Conservation (phyloP, 345 rosid species). For the Arabis alpina region DNA sequence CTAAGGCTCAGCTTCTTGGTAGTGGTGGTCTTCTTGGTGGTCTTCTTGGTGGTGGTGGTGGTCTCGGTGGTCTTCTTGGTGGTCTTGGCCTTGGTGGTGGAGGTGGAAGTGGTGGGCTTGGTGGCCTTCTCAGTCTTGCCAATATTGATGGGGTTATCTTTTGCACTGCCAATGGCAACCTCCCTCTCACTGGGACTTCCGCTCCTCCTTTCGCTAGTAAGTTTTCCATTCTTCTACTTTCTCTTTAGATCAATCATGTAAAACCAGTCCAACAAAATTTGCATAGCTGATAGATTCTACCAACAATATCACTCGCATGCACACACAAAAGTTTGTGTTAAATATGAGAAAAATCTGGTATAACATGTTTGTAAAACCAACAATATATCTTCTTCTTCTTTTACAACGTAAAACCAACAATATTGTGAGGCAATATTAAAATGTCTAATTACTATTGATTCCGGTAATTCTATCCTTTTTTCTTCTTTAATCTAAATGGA, state of each 20-base stretch:
- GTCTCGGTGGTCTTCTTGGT: constrained; percentile 55
- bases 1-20: constrained; percentile 50
- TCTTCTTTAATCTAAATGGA: no score
- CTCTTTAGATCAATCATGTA: neutral
- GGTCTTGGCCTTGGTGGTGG: constrained; percentile 45
- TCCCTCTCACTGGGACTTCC: constrained; percentile 39
- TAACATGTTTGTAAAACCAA: no score
- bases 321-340: no score
- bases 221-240: constrained; percentile 17
- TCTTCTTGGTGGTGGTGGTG: constrained; percentile 7
- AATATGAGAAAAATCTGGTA: no score
- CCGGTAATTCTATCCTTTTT: no score
- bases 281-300: no score
- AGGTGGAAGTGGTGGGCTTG: constrained; percentile 40
- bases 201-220: constrained; percentile 47
- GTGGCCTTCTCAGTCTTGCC: constrained; percentile 47
- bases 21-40: constrained; percentile 35
- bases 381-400: no score
- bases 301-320: no score
- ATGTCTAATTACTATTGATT: no score
- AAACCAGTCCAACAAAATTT: neutral
- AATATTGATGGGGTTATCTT: constrained; percentile 52
- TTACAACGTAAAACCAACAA: no score
- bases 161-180: constrained; percentile 54
- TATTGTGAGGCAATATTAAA: no score